These are phyloP conservation scores for Aspergillus funiculosus DNA, from an alignment of 495 filamentous ascomycete genomes.

Conservation along the genomic window DNA sequence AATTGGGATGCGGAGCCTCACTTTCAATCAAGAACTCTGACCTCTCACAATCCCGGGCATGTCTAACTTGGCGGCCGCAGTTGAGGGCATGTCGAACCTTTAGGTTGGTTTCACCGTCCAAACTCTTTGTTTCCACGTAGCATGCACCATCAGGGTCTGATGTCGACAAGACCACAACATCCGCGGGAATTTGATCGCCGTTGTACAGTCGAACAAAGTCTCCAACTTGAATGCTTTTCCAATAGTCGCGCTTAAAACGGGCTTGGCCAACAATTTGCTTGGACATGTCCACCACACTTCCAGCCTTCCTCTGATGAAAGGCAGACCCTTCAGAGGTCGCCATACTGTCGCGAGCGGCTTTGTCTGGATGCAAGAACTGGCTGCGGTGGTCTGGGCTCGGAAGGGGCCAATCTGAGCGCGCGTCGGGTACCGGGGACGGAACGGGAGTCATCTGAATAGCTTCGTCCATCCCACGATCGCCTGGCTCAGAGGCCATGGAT, in stretches of 20 bases:
- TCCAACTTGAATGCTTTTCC: constrained; percentile 94
- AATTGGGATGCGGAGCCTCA: constrained; percentile 84
- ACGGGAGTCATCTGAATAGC: constrained; percentile 95
- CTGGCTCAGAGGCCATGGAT: constrained; percentile 55
- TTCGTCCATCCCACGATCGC: constrained; percentile 46
- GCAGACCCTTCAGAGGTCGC: constrained; percentile 21
- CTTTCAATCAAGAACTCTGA: constrained; percentile 85
- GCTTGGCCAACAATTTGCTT: constrained; percentile 56
- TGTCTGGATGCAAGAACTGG: constrained; percentile 33
- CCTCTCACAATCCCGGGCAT: constrained; percentile 86
- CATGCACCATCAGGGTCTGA: constrained; percentile 93
- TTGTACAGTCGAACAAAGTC: constrained; percentile 97
- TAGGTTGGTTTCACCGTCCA: constrained; percentile 97
- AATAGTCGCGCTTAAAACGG: constrained; percentile 83
- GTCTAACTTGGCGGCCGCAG: constrained; percentile 75
- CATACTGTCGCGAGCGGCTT: constrained; percentile 28
- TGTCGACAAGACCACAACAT: constrained; percentile 91
- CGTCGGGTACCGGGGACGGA: constrained; percentile 66
- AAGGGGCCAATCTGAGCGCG: constrained; percentile 35
- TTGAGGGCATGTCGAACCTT: constrained; percentile 91
- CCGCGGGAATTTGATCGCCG: constrained; percentile 90
- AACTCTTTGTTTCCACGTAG: constrained; percentile 96
- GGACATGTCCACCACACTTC: constrained; percentile 59
- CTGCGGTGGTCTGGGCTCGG: constrained; percentile 18
- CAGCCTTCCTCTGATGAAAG: constrained; percentile 44